Conservation (phyloP, 805 yeast species). For the Wickerhamomyces bovis region DNA sequence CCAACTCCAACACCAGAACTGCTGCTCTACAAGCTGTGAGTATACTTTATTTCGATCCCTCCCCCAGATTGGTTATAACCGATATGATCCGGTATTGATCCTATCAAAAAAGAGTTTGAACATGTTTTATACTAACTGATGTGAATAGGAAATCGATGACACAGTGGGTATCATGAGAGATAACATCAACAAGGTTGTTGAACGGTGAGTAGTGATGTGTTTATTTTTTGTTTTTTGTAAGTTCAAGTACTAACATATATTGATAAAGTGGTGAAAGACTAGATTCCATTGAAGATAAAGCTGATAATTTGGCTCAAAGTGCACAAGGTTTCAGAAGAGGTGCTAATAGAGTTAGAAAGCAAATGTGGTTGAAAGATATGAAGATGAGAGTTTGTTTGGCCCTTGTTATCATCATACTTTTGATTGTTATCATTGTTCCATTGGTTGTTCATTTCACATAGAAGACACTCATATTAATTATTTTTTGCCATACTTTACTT, state of each 20-base stretch:
- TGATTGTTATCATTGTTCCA: slow-evolving; percentile 88
- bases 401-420: slow-evolving; percentile 68
- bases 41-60: slow-evolving; percentile 14
- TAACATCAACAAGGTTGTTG: slow-evolving; percentile 92
- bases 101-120: too few species aligned
- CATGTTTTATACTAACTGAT: slow-evolving; percentile 22
- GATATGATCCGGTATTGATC: not conserved
- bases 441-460: slow-evolving; percentile 78
- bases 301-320: slow-evolving; percentile 84
- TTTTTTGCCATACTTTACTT: not conserved
- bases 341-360: slow-evolving; percentile 94
- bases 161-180: slow-evolving; percentile 98
- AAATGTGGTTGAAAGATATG: slow-evolving; percentile 99
- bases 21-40: slow-evolving; percentile 81
- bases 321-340: slow-evolving; percentile 96
- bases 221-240: too few species aligned
- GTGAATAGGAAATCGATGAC: slow-evolving; percentile 71
- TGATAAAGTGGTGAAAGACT: slow-evolving; percentile 73
- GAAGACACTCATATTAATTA: not conserved
- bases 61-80: not conserved
- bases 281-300: slow-evolving; percentile 87
- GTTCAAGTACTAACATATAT: not conserved
- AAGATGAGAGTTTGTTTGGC: slow-evolving; percentile 91
- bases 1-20: slow-evolving; percentile 41
- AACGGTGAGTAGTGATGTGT: slow-evolving; percentile 26